These are phyloP conservation scores for Nothopassalora personata DNA, from an alignment of 2,329 filamentous ascomycete species.

Conservation along the genomic window DNA sequence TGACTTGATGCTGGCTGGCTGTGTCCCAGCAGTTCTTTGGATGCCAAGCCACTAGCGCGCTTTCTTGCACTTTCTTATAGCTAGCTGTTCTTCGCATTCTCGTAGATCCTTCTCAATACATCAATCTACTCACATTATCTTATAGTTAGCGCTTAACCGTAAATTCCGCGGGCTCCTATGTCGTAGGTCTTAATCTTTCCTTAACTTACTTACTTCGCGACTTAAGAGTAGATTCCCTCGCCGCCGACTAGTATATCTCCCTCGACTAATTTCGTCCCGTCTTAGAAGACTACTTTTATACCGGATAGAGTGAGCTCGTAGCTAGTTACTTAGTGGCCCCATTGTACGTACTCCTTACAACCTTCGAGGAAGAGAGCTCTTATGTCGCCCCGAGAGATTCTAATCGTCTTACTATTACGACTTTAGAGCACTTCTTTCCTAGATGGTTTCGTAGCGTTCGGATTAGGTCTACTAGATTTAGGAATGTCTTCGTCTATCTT, in stretches of 20 bases:
- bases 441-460: conserved; percentile 1
- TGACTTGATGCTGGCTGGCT: too few species aligned
- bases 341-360: conserved; percentile 52
- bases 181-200: conserved; percentile 59
- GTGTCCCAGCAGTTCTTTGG: too few species aligned
- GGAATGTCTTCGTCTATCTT: conserved; percentile 43
- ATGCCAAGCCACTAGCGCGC: too few species aligned
- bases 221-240: conserved; percentile 57
- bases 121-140: too few species aligned
- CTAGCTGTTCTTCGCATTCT: too few species aligned
- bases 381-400: conserved; percentile 61
- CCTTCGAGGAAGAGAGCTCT: conserved; percentile 53
- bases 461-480: conserved; percentile 1
- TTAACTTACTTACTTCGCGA: conserved; percentile 55
- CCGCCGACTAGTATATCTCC: conserved; percentile 57
- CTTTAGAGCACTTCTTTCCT: conserved; percentile 38
- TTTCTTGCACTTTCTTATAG: too few species aligned
- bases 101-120: too few species aligned
- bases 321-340: conserved; percentile 52
- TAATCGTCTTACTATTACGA: conserved; percentile 55
- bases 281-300: conserved; percentile 54
- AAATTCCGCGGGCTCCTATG: conserved; percentile 58
- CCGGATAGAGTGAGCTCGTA: conserved; percentile 54
- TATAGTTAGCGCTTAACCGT: conserved; percentile 58
- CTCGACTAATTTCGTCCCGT: conserved; percentile 55